These are phyloP conservation scores for Penicillium griseofulvum DNA, from an alignment of 2,329 filamentous ascomycete species.

Conservation along the genomic window DNA sequence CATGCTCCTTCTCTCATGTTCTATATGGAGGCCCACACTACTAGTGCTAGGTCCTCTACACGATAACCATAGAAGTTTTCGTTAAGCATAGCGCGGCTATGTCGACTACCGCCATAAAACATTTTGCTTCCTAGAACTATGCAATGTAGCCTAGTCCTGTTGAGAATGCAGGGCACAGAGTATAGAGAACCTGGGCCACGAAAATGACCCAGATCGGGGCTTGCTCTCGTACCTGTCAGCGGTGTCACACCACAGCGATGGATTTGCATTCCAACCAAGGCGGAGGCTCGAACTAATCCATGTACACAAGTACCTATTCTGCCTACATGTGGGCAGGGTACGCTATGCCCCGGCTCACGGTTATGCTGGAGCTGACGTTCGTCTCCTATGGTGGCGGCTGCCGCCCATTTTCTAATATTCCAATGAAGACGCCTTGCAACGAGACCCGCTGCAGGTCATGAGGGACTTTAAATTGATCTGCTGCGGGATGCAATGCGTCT, in stretches of 20 bases:
- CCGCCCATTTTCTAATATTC: not conserved
- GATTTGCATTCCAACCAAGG: constrained; percentile 17
- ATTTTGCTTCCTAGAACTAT: not conserved
- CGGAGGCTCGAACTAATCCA: constrained; percentile 12
- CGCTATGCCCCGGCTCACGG: not conserved
- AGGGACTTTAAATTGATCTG: constrained; percentile 12
- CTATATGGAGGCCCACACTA: constrained; percentile 12
- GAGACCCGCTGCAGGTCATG: constrained; percentile 6
- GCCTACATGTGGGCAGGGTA: not conserved
- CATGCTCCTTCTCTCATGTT: constrained; percentile 3
- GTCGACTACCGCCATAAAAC: constrained; percentile 4
- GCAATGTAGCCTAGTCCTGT: not conserved
- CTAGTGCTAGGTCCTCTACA: constrained; percentile 21
- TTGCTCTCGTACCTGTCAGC: constrained; percentile 17
- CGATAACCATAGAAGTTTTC: constrained; percentile 2
- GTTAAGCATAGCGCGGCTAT: constrained; percentile 18
- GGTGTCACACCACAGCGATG: constrained; percentile 20
- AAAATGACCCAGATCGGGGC: constrained; percentile 14
- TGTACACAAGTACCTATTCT: constrained; percentile 5
- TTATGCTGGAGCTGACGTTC: constrained; percentile 12
- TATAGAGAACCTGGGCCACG: constrained; percentile 2
- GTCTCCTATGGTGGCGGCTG: constrained; percentile 9
- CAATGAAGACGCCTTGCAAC: not conserved
- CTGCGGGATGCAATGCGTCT: constrained; percentile 7
- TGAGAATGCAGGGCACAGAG: constrained; percentile 9